phyloP scores from a whole-genome alignment of 169 alveolate species.

The Plasmodium fragile region DNA sequence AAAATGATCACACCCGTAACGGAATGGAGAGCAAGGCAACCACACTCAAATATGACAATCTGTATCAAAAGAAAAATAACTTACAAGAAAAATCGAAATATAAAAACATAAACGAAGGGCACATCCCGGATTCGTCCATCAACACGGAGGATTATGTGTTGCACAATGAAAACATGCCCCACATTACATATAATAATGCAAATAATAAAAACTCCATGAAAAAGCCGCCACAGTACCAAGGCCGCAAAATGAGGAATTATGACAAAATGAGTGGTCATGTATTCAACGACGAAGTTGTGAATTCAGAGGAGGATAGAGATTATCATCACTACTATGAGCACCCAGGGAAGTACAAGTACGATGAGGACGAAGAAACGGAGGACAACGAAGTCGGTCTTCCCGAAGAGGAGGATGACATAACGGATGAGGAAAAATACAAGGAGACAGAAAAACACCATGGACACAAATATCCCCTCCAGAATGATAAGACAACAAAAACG shows the following conservation, averaged over 20 bases:
- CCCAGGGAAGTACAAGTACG: conserved; percentile 16
- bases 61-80: background rate
- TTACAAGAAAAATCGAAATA: background rate
- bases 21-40: background rate
- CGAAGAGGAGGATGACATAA: background rate
- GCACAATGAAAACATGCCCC: background rate
- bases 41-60: background rate
- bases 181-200: background rate
- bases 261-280: background rate
- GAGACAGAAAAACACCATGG: background rate
- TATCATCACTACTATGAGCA: conserved; percentile 16
- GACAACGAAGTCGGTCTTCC: too few species aligned
- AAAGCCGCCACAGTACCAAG: background rate
- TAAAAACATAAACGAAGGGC: background rate
- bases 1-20: background rate
- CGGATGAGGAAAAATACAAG: conserved; percentile 11
- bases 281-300: background rate
- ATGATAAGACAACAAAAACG: background rate
- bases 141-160: background rate
- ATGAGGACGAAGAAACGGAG: background rate
- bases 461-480: background rate
- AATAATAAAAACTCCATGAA: background rate
- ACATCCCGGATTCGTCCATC: background rate
- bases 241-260: background rate
- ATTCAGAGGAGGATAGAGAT: background rate